Base-by-base conservation (phyloP, 2,329 filamentous ascomycete species). In the Cladophialophora psammophila region DNA sequence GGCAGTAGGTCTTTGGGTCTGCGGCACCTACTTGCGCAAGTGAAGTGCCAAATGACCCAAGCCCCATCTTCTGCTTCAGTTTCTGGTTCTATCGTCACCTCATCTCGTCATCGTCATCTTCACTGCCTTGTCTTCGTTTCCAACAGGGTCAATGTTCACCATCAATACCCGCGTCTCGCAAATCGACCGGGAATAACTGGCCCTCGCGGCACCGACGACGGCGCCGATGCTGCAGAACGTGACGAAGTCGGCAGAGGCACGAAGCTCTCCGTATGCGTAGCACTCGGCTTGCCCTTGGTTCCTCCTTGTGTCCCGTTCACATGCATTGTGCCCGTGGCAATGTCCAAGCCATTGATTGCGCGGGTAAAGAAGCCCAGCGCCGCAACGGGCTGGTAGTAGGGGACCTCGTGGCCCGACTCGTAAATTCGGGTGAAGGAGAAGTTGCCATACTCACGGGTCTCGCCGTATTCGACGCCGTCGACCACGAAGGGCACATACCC, bases 371-470 rank as follows among this genome's bases (percentile, higher is more conserved):
- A 78, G 69, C 85, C 83, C 65, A 88, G 82, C 2, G 85, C 80
- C 3, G 87, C 87, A 73, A 86, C 80, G 12, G 87, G 88, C 77
- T 90, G 87, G 74, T 87, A 87, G 61, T 83, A 85, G 0, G 87
- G 83, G 0, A 88, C 84, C 60, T 87, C 84, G 73, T 91, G 89
- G 1, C 89, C 88, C 15, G 88, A 83, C 72, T 90, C 86, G 75
- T 88, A 91, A 56, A 91, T 82, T 7, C 89, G 84, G 62, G 86
- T 87, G 75, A 91, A 91, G 15, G 85, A 88, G 62, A 91, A 84
- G 72, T 94, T 94, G 10, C 90, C 91, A 73, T 87, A 91, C 76
- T 95, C 91, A 3, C 91, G 86, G 0, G 92, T 91, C 64, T 87
- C 86, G 20, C 92, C 92, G 87, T 91, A 74, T 88, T 86, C 77